Base-by-base conservation (phyloP, 495 filamentous ascomycete species). In the Jackrogersella minutella region DNA sequence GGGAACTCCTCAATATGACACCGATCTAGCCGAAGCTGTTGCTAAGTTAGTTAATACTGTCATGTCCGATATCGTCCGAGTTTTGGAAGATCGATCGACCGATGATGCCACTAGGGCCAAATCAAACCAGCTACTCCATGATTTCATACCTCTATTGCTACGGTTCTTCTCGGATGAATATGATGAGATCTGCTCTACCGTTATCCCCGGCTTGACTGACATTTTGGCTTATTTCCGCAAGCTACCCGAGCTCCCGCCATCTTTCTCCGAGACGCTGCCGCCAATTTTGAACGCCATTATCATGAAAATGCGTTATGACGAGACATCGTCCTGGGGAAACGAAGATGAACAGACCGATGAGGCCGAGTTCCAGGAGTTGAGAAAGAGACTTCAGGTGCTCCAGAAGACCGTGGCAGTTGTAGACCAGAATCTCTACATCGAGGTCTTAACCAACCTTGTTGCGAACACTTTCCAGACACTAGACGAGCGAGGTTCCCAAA, bases 111-210 rank as follows among this genome's bases (percentile, higher is more conserved):
- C 86, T 24, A 79, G 85, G 46, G 79, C 78, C 9, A 82, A 84
- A 65, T 92, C 93, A 49, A 90, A 91, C 30, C 86, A 88, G 68
- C 83, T 94, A 40, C 77, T 97, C 26, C 89, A 90, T 70, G 83
- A 83, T 41, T 97, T 99, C 74, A 77, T 96, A 43, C 92, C 93
- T 1, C 86, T 91, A 51, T 83, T 98, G 16, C 79, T 99, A 24
- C 90, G 93, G 33, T 96, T 96, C 80, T 96, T 99, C 75, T 91
- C 92, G 19, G 96, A 99, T 73, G 93, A 99, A 77, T 99, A 92
- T 70, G 95, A 99, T 76, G 95, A 99, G 74, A 88, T 98, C 60
- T 97, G 94, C 77, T 94, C 93, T 37, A 94, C 91, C 5, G 91
- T 97, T 55, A 96, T 98, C 64, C 88, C 93, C 13, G 93, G 91